Evolutionary conservation across 768 basidiomycete genomes (phyloP), one percentile per base, ranked within the genome.

Genomic region (Coprinellus aureogranulatus): DNA sequence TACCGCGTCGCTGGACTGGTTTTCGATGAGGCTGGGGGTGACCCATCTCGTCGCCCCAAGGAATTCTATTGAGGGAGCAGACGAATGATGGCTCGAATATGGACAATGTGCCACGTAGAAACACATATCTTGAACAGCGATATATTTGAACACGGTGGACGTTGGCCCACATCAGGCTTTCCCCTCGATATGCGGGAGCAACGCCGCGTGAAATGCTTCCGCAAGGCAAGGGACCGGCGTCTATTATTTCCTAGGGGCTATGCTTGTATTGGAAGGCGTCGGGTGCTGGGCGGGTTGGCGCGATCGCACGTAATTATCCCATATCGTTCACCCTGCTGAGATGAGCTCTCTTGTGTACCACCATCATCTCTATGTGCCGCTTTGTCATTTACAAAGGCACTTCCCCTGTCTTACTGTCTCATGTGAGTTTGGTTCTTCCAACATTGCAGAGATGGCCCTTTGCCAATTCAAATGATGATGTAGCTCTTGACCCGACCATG

Each of bases 321-420:
- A n/a, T 42, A 25, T 30, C 42, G 22, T 37, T 34, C 39, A 44
- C 25, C 45, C 37, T 34, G 34, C 61, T 49, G 20, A 5, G 14
- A 42, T 39, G 52, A 41, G 50, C 39, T 59, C 48, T 41, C 46
- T 48, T 42, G 28, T 26, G 57, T 45, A 51, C 53, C 20, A 46
- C 44, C 54, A 54, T 28, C 45, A 37, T 60, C 45, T 20, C 39
- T 23, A 92, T 94, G 91, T 94, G 91, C 69, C 89, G 91, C 18
- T 89, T 94, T 65, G 88, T 96, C 62, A 94, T 97, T 44, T 97
- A 95, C 81, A 98, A 97, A 74, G 92, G 94, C 64, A 92, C 90
- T 26, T 87, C 90, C 57, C 94, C 94, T 1, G 94, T 97, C 53
- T 90, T 94, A 65, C 79, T 98, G 53, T 92, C 88, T 25, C 93